Percentiles rank a stretch among this genome's conserved stretches.
These are phyloP conservation scores for Colletotrichum lini DNA, from an alignment of 2,329 filamentous ascomycete genomes.

Conservation along the genomic window DNA sequence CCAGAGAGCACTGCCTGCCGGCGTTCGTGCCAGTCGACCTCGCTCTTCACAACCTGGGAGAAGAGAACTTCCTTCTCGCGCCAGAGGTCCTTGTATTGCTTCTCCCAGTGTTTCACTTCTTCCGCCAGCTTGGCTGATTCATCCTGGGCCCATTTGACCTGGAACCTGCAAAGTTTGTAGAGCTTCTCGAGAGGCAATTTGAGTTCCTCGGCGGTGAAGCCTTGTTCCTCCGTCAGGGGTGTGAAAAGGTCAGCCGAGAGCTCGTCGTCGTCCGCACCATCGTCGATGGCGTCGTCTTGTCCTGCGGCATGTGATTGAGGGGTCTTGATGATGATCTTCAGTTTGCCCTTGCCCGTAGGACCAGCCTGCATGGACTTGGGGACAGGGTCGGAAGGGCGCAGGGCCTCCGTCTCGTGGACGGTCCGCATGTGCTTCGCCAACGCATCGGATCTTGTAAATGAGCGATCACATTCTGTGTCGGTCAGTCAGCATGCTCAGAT, in stretches of 20 bases:
- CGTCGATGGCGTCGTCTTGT: constrained; percentile 68
- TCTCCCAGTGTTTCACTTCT: constrained; percentile 78
- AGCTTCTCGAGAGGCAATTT: constrained; percentile 71
- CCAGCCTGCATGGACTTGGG: constrained; percentile 76
- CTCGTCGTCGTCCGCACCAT: constrained; percentile 68
- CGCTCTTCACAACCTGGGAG: constrained; percentile 78
- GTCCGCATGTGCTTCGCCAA: constrained; percentile 99
- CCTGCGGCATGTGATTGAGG: constrained; percentile 70
- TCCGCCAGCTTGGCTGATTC: constrained; percentile 74
- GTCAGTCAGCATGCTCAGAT: constrained; percentile 42
- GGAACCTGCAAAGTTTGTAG: constrained; percentile 77
- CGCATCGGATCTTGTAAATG: constrained; percentile 95
- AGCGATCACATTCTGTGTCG: constrained; percentile 89
- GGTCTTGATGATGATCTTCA: constrained; percentile 76
- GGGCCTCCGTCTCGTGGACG: constrained; percentile 95
- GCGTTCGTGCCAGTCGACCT: constrained; percentile 75
- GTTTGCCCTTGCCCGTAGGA: constrained; percentile 63
- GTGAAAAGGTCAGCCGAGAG: constrained; percentile 73
- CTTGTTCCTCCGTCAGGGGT: constrained; percentile 67
- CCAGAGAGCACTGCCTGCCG: constrained; percentile 68
- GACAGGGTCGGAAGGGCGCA: constrained; percentile 83
- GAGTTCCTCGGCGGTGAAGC: constrained; percentile 77
- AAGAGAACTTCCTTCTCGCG: constrained; percentile 83
- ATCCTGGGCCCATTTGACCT: constrained; percentile 80
- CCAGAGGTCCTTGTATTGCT: constrained; percentile 80